Evolutionary conservation across 2,329 filamentous ascomycete genomes (phyloP).

Genomic region (Trichoderma endophyticum): DNA sequence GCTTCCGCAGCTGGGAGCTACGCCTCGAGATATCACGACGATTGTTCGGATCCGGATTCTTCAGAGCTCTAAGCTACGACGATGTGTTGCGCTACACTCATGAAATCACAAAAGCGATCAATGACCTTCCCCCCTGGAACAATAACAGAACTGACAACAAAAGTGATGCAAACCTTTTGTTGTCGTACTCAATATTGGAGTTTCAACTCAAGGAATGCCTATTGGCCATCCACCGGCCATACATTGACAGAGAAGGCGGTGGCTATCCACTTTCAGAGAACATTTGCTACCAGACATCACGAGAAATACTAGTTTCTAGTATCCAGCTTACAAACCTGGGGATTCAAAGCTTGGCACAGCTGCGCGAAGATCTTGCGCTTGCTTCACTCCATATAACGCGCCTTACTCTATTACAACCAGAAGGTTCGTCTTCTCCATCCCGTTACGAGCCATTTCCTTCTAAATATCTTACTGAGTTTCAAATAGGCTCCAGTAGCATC

Average conservation of each 20-base stretch:
- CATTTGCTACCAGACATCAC: constrained; percentile 2
- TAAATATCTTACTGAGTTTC: background rate
- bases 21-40: constrained; percentile 10
- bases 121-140: constrained; percentile 1
- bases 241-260: constrained; percentile 1
- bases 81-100: constrained; percentile 9
- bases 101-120: background rate
- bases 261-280: constrained; percentile 6
- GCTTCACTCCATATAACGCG: constrained; percentile 11
- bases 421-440: background rate
- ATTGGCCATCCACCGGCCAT: background rate
- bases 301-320: background rate
- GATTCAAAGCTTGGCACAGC: background rate
- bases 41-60: background rate
- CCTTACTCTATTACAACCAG: background rate
- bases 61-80: background rate
- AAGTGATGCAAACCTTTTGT: background rate
- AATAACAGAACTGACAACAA: background rate
- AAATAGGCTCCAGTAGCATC: background rate
- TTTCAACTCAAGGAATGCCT: constrained; percentile 12
- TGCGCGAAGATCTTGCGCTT: background rate
- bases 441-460: background rate
- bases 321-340: background rate
- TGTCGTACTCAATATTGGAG: background rate
- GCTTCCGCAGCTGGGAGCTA: constrained; percentile 4